Conservation (phyloP, 495 filamentous ascomycete genomes). For the Podospora bellae-mahoneyi region DNA sequence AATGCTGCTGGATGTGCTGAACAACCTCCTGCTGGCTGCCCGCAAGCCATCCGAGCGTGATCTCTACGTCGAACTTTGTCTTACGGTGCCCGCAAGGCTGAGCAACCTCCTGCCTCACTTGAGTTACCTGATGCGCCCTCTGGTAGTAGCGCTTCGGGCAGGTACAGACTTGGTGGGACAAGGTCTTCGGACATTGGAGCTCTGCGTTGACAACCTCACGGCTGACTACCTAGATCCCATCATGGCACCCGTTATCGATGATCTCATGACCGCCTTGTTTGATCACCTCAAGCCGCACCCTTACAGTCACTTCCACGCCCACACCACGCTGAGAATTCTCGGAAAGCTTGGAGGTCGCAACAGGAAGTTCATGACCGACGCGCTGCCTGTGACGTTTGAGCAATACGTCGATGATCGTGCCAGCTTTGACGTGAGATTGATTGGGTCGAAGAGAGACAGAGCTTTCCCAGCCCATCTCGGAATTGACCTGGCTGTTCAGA, state of each 20-base stretch:
- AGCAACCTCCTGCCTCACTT: constrained; percentile 97
- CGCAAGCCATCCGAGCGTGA: constrained; percentile 87
- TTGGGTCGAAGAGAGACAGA: constrained; percentile 80
- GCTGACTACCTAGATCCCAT: constrained; percentile 98
- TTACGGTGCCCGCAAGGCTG: constrained; percentile 91
- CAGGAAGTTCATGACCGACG: constrained; percentile 86
- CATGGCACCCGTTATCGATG: constrained; percentile 98
- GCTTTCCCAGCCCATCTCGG: constrained; percentile 83
- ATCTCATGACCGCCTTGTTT: constrained; percentile 94
- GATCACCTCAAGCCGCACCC: constrained; percentile 88
- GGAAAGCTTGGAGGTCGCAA: constrained; percentile 96
- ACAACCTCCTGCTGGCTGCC: constrained; percentile 84
- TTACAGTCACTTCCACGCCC: constrained; percentile 93
- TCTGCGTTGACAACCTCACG: constrained; percentile 97
- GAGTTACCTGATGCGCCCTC: constrained; percentile 92
- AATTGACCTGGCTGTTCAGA: constrained; percentile 82
- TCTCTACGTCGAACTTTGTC: constrained; percentile 92
- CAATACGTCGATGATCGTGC: constrained; percentile 80
- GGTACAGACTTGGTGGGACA: constrained; percentile 93
- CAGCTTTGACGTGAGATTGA: constrained; percentile 82
- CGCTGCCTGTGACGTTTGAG: constrained; percentile 74
- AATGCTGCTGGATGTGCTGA: constrained; percentile 95
- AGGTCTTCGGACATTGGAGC: constrained; percentile 86
- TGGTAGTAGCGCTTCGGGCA: constrained; percentile 88
- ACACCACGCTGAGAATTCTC: constrained; percentile 97